Evolutionary conservation across 2,329 filamentous ascomycete genomes (phyloP).

Genomic region (Verticillium longisporum): DNA sequence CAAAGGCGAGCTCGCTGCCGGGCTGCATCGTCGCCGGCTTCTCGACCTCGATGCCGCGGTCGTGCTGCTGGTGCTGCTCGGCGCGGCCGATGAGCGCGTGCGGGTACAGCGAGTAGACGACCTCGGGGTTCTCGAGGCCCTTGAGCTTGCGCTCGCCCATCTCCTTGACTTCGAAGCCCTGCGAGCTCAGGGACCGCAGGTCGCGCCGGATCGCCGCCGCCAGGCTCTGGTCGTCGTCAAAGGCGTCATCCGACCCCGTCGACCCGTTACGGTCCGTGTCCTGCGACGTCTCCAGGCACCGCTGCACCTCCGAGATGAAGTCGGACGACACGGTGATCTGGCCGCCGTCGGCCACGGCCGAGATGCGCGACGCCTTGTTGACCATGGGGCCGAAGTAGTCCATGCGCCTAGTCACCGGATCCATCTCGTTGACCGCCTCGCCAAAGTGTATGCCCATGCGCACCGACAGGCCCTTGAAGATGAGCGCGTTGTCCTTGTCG

Average conservation of each 20-base stretch:
- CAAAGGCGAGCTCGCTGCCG: constrained; percentile 64
- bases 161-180: constrained; percentile 95
- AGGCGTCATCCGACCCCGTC: constrained; percentile 62
- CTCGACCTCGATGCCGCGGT: constrained; percentile 32
- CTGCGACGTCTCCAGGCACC: constrained; percentile 81
- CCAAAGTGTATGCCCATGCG: constrained; percentile 98
- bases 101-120: constrained; percentile 92
- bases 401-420: constrained; percentile 96
- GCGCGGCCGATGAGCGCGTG: constrained; percentile 79
- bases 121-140: constrained; percentile 93
- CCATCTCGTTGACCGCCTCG: constrained; percentile 86
- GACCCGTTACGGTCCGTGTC: constrained; percentile 70
- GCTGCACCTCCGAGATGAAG: constrained; percentile 92
- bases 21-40: constrained; percentile 56
- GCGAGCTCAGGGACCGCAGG: constrained; percentile 75
- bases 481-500: constrained; percentile 79
- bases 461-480: constrained; percentile 91
- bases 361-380: constrained; percentile 92
- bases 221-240: constrained; percentile 65
- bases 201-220: constrained; percentile 79
- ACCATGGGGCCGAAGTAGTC: constrained; percentile 99
- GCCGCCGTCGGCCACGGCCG: constrained; percentile 87
- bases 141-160: constrained; percentile 93
- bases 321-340: constrained; percentile 96
- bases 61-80: constrained; percentile 54